A percentile compares a stretch with the other conserved stretches of the same genome.
These are phyloP conservation scores for Candida sp. DNA, from an alignment of 1,139 yeast genomes.

Conservation along the genomic window DNA sequence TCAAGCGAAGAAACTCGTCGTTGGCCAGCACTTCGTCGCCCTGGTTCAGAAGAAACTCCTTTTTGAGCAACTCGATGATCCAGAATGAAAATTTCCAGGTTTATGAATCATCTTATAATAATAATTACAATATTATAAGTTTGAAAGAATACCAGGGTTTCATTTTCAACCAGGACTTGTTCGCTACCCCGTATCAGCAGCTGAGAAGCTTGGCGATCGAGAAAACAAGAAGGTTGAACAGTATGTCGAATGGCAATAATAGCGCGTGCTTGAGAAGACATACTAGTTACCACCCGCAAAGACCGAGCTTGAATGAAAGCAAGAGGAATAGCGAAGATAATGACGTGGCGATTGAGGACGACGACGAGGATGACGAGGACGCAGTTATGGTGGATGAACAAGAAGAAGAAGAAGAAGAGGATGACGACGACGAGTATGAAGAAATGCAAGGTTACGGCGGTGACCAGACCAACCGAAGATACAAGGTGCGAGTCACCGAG, in stretches of 20 bases:
- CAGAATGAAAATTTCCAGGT: slow-evolving; percentile 62
- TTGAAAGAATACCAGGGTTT: slow-evolving; percentile 75
- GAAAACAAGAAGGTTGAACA: slow-evolving; percentile 23
- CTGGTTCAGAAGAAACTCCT: slow-evolving; percentile 62
- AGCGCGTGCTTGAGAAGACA: slow-evolving; percentile 27
- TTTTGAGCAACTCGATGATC: slow-evolving; percentile 65
- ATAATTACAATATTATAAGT: slow-evolving; percentile 45
- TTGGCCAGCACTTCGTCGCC: slow-evolving; percentile 56
- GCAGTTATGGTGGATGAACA: slow-evolving; percentile 17
- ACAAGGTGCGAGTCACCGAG: slow-evolving; percentile 57
- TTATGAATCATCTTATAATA: slow-evolving; percentile 49
- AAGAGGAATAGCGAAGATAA: slow-evolving; percentile 11
- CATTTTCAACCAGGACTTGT: slow-evolving; percentile 73
- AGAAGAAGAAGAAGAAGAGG: slow-evolving; percentile 18
- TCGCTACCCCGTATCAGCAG: slow-evolving; percentile 71
- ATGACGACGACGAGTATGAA: slow-evolving; percentile 25
- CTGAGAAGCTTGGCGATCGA: slow-evolving; percentile 50
- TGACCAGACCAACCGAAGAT: slow-evolving; percentile 29
- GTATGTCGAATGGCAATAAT: background rate
- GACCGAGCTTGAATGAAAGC: slow-evolving; percentile 25
- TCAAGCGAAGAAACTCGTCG: slow-evolving; percentile 41
- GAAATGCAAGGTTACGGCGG: slow-evolving; percentile 28
- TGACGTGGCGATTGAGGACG: slow-evolving; percentile 8
- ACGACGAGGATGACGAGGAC: slow-evolving; percentile 13
- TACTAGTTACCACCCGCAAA: slow-evolving; percentile 33